A percentile compares a stretch with the other conserved stretches of the same genome.
These are phyloP conservation scores for Claviceps monticola DNA, from an alignment of 2,329 filamentous ascomycete genomes.

Conservation along the genomic window DNA sequence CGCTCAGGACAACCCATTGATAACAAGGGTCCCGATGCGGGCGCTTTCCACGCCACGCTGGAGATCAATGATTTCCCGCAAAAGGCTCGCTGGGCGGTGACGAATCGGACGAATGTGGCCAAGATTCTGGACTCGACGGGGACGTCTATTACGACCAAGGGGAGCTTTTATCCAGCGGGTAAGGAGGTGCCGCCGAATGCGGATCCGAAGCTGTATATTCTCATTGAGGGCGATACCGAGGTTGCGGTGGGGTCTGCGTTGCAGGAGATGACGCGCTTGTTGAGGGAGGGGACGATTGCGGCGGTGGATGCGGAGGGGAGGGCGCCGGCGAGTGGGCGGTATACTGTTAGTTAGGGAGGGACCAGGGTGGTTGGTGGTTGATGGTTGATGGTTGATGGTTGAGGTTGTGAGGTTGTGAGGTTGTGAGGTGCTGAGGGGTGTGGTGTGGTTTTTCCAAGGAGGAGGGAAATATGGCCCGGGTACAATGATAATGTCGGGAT, in stretches of 20 bases:
- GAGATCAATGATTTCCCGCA: conserved; percentile 99
- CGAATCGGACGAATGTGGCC: conserved; percentile 93
- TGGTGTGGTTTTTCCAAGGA: not conserved
- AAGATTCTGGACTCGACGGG: conserved; percentile 94
- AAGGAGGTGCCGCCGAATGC: conserved; percentile 64
- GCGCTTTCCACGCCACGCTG: conserved; percentile 88
- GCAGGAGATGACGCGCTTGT: conserved; percentile 71
- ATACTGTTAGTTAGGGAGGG: conserved; percentile 58
- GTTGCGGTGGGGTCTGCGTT: conserved; percentile 82
- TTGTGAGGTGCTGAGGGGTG: not conserved
- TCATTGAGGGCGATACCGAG: conserved; percentile 95
- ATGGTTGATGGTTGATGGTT: no score
- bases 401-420: not conserved
- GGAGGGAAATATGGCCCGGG: no score
- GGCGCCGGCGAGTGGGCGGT: conserved; percentile 66
- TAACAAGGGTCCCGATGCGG: conserved; percentile 95
- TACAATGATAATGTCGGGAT: no score
- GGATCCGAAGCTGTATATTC: conserved; percentile 90
- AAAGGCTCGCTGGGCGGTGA: conserved; percentile 96
- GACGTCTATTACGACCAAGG: conserved; percentile 95
- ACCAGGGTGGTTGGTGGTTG: no score
- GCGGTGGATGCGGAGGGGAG: conserved; percentile 77
- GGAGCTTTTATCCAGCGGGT: conserved; percentile 71
- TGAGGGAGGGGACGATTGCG: conserved; percentile 82
- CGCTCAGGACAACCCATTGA: conserved; percentile 89